Evolutionary conservation across 2,329 filamentous ascomycete genomes (phyloP), one percentile per base, ranked within the genome.

Genomic region (Trichophyton simii): DNA sequence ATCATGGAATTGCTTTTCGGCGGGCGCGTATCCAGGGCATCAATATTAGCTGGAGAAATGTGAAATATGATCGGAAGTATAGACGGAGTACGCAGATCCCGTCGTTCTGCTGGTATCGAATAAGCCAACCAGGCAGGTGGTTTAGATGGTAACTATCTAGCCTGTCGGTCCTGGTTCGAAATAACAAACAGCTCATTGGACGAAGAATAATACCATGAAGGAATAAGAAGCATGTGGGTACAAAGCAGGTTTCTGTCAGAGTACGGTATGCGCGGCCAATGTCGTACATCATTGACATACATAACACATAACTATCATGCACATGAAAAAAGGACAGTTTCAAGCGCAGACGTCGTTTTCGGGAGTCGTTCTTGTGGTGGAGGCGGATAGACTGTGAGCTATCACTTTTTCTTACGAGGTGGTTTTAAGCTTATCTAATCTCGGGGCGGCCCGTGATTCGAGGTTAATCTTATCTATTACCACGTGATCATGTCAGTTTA

Each of bases 401-500:
- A 36, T 55, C 52, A 55, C 28, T 55, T 36, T 36, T 36, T 18
- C 8, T 34, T 28, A 36, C 52, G 52, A 34, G 52, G 52, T 36
- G 31, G 52, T 55, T 55, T 55, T 55, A 55, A 55, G 52, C 52
- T 55, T 55, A 55, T 55, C 52, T 55, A 55, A 52, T 22, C 46
- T 28, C 22, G 13, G 9, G 13, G 11, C 13, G 46, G 20, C 8
- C 46, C 46, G 46, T 52, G 46, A 52, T 52, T 52, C 46, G 46
- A 52, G 46, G 46, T 52, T 52, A 52, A 52, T 25, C 46, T 52
- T 28, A 55, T 36, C 52, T 55, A 8, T 34, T 36, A n/a, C 34
- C 52, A 55, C 52, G 52, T 55, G 52, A 55, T 36, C 2, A 1
- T 20, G 28, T 18, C 52, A 18, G 28, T 55, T 55, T 55, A 34